Evolutionary conservation across 371 early-diverging fungal species (phyloP).

Genomic region (Lichtheimia ornata): DNA sequence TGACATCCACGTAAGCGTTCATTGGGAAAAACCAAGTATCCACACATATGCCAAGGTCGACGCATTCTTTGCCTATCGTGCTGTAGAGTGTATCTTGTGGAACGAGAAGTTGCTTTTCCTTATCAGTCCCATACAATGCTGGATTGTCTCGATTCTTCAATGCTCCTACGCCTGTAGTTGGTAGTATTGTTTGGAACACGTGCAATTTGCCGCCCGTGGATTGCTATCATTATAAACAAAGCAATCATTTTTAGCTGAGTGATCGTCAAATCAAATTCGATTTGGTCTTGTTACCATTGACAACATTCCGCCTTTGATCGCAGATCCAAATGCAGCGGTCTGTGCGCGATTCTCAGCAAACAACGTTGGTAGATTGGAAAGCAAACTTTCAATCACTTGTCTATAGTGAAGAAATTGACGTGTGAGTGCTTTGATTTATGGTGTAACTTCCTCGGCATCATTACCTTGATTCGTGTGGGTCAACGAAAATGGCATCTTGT

Average conservation of each 20-base stretch:
- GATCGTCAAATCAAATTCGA: background rate
- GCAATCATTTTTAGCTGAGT: background rate
- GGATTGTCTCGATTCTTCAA: slow-evolving; percentile 86
- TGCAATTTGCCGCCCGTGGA: slow-evolving; percentile 84
- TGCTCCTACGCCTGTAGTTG: slow-evolving; percentile 84
- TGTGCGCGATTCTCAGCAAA: slow-evolving; percentile 75
- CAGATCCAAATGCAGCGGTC: slow-evolving; percentile 84
- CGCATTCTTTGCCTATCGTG: slow-evolving; percentile 77
- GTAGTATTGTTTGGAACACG: slow-evolving; percentile 82
- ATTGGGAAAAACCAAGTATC: slow-evolving; percentile 82
- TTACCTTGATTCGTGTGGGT: slow-evolving; percentile 72
- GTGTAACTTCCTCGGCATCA: background rate
- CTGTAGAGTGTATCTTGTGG: slow-evolving; percentile 88
- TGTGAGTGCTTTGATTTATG: background rate
- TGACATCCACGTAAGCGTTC: slow-evolving; percentile 84
- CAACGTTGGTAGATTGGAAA: slow-evolving; percentile 79
- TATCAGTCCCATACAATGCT: slow-evolving; percentile 86
- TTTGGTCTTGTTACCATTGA: slow-evolving; percentile 61
- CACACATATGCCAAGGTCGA: slow-evolving; percentile 78
- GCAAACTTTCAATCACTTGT: slow-evolving; percentile 73
- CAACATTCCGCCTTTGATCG: slow-evolving; percentile 72
- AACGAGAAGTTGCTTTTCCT: slow-evolving; percentile 82
- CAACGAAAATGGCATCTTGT: slow-evolving; percentile 84
- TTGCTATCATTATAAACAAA: slow-evolving; percentile 39
- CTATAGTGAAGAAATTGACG: slow-evolving; percentile 22